Evolutionary conservation across 176 grass and related monocot species (phyloP), one percentile per base, ranked within the genome.

Genomic region (Paspalum vaginatum): DNA sequence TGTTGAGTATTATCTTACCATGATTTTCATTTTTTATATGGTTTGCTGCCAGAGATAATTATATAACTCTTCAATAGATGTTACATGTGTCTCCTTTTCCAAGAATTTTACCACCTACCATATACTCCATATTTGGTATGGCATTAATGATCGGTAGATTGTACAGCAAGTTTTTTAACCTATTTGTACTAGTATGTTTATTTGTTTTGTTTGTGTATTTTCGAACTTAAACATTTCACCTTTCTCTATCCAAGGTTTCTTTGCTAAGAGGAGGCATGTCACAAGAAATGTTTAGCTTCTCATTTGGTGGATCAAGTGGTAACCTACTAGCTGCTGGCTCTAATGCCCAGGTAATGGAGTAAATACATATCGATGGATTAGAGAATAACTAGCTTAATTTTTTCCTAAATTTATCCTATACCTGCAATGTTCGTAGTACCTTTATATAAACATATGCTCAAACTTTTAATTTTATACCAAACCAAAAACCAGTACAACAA

Each of bases 231-330:
- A 42, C 50, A 25, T 49, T 78, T 84, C 45, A 52, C 55, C 11
- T 0, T 25, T 81, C 22, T 77, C 27, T 47, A 21, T 41, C 46
- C 41, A 46, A 98, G 95, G 72, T 95, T 80, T 98, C 92, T 72
- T 70, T 87, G 78, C 81, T 98, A 70, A 95, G 86, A 67, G 73
- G 82, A 24, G 76, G 87, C 8, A 44, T 84, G 7, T 89, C 95
- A 4, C 80, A 95, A 64, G 92, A 95, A 83, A 78, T 98, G 74
- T 98, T 93, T 75, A 98, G 88, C 84, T 98, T 98, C 82, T 87
- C 80, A 61, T 98, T 93, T 79, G 92, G 95, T 62, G 92, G 95
- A 72, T 87, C 88, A 83, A 91, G 47, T 76, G 88, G 88, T 80
- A 93, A 87, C 69, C 88, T 95, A 88, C 83, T 98, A 78, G 91